Base-by-base conservation (phyloP, 1,139 yeast genomes). In the Scheffersomyces insectosa region DNA sequence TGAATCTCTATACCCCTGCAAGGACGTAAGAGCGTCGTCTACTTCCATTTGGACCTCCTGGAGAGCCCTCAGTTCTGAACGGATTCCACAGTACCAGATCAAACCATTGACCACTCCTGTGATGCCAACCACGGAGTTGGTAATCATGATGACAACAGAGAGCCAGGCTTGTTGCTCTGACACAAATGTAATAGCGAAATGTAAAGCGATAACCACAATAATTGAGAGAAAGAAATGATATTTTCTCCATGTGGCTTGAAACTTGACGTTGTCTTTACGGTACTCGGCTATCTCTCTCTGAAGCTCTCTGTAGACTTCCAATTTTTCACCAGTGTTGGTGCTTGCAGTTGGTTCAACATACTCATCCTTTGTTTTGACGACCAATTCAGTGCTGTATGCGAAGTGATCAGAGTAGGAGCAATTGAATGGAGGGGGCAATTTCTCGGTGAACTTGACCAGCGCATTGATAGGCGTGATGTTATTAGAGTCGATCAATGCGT, bases 391-490 rank as follows among this genome's bases (percentile, higher is more conserved):
- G 28, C 80, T 70, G 56, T 90, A 87, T 0, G 93, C 99, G 72
- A 95, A 93, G 69, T 93, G 99, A 60, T 93, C 99, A 0, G 97
- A 89, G 52, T 80, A 85, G 4, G 96, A 86, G 51, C 75, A 70
- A 6, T 88, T 84, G 11, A 80, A 65, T 2, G 72, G 72, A 1
- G 69, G 68, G 0, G 87, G 84, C 10, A 88, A 68, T 15, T 62
- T 58, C 38, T 88, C 96, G 0, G 89, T 83, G 59, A 91, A 90
- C 29, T 76, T 75, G 2, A 90, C 97, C 9, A 74, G 63, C 0
- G 95, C 90, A 15, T 72, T 74, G 0, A 75, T 51, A 0, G 90
- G 85, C 3, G 57, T 59, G 16, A 90, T 68, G 38, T 67, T 68
- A 0, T 63, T 55, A 2, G 79, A 64, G 57, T 88, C 96, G 41